Evolutionary conservation across 257 asterid species (phyloP).

Genomic region (Buddleja alternifolia): DNA sequence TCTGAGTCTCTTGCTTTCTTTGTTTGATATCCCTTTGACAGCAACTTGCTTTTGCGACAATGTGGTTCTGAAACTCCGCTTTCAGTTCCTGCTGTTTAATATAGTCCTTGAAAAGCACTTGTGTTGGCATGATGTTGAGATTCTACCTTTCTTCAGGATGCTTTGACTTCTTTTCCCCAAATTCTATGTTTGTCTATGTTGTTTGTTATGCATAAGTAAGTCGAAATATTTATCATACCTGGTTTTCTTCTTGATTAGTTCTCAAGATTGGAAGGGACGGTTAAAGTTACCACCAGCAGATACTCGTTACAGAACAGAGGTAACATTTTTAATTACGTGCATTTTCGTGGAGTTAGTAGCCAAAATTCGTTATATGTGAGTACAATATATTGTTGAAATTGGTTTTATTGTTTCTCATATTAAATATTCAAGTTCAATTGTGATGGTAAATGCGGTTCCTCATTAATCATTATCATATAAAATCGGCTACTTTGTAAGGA

Average conservation of each 20-base stretch:
- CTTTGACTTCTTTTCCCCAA: constrained; percentile 1
- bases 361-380: neutral
- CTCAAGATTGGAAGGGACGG: constrained; percentile 75
- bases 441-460: neutral
- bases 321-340: constrained; percentile 22
- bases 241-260: constrained; percentile 39
- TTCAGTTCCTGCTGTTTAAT: too few relatives aligned
- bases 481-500: neutral
- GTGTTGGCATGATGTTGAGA: too few relatives aligned
- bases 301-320: constrained; percentile 76
- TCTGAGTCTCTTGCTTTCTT: neutral
- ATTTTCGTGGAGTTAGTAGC: neutral
- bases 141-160: neutral
- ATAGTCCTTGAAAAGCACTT: too few relatives aligned
- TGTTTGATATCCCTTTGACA: neutral
- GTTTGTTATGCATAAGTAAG: neutral
- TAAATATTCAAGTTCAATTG: neutral
- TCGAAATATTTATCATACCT: constrained; percentile 12
- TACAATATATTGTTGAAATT: constrained; percentile 1
- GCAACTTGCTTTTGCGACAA: neutral
- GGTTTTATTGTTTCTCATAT: constrained; percentile 3
- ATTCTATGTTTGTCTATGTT: neutral
- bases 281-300: constrained; percentile 63
- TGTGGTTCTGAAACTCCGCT: too few relatives aligned
- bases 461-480: constrained; percentile 4